Evolutionary conservation across 257 asterid species (phyloP).

Genomic region (Nyctanthes arbortristis): DNA sequence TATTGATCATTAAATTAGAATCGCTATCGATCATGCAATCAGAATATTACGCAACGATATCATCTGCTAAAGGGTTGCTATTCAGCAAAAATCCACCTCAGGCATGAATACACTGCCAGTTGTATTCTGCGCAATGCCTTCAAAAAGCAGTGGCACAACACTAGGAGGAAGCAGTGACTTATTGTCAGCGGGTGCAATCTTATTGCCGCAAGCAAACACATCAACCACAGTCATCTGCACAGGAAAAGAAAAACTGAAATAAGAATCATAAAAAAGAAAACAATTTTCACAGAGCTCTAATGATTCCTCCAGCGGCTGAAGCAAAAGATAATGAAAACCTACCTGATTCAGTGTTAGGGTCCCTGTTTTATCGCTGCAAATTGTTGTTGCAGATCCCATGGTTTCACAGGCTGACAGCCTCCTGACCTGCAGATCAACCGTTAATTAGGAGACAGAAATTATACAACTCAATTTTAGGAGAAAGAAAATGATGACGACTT

Average conservation of each 20-base stretch:
- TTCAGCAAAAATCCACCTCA: conserved; percentile 53
- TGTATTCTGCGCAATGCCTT: conserved; percentile 85
- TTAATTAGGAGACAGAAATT: conserved; percentile 5
- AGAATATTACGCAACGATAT: background rate
- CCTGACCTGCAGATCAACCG: conserved; percentile 41
- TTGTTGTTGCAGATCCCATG: conserved; percentile 23
- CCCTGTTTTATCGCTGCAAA: conserved; percentile 26
- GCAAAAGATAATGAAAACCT: conserved; percentile 13
- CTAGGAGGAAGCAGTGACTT: conserved; percentile 55
- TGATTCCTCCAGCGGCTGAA: conserved; percentile 13
- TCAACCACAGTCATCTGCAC: conserved; percentile 93
- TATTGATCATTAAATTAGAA: too few relatives aligned
- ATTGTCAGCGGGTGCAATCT: conserved; percentile 57
- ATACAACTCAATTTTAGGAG: conserved; percentile 1
- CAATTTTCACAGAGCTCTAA: conserved; percentile 16
- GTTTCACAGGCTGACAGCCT: conserved; percentile 27
- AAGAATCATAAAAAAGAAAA: conserved; percentile 10
- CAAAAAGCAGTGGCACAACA: conserved; percentile 58
- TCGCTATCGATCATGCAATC: conserved; percentile 5
- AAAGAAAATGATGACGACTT: conserved; percentile 10
- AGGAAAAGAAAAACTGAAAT: conserved; percentile 11
- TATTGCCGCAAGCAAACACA: conserved; percentile 60
- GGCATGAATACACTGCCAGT: conserved; percentile 88
- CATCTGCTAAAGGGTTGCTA: background rate
- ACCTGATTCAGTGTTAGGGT: conserved; percentile 12